Evolutionary conservation across 2,329 filamentous ascomycete genomes (phyloP).

Genomic region (Nothophoma quercina): DNA sequence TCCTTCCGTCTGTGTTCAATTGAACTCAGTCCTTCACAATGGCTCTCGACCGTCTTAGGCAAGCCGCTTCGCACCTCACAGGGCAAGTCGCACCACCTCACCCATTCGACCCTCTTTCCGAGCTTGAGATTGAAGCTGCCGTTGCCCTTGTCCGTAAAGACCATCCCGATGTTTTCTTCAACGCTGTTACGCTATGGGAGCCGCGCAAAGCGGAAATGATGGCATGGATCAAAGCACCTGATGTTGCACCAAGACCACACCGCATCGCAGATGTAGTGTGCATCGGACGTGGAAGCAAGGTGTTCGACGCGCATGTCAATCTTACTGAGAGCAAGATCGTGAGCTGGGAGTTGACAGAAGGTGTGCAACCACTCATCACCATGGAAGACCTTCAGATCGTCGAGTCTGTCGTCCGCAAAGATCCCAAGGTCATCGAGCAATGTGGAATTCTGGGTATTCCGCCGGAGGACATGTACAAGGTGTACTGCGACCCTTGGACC

Average conservation of each 20-base stretch:
- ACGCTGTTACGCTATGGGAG: constrained; percentile 84
- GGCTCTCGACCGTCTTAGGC: constrained; percentile 70
- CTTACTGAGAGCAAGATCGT: constrained; percentile 71
- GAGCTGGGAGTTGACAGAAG: constrained; percentile 77
- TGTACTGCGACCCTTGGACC: constrained; percentile 96
- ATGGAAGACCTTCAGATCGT: constrained; percentile 88
- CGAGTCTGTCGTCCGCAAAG: constrained; percentile 76
- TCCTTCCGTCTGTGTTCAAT: neutral
- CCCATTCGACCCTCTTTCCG: constrained; percentile 79
- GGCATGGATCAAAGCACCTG: constrained; percentile 75
- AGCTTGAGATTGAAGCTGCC: constrained; percentile 74
- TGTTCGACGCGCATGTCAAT: constrained; percentile 84
- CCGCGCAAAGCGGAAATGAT: constrained; percentile 86
- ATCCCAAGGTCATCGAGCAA: constrained; percentile 89
- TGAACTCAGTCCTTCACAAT: constrained; percentile 46
- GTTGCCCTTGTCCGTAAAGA: constrained; percentile 73
- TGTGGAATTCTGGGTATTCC: constrained; percentile 84
- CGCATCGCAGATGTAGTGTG: constrained; percentile 84
- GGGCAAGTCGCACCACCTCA: constrained; percentile 65
- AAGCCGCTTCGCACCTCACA: constrained; percentile 68
- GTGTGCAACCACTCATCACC: constrained; percentile 88
- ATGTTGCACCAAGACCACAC: constrained; percentile 67
- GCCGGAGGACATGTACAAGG: constrained; percentile 87
- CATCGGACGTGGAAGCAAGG: constrained; percentile 78
- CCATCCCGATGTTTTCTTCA: constrained; percentile 78